phyloP scores from a whole-genome alignment of 139 green algal species.

The Ulvella scutata region DNA sequence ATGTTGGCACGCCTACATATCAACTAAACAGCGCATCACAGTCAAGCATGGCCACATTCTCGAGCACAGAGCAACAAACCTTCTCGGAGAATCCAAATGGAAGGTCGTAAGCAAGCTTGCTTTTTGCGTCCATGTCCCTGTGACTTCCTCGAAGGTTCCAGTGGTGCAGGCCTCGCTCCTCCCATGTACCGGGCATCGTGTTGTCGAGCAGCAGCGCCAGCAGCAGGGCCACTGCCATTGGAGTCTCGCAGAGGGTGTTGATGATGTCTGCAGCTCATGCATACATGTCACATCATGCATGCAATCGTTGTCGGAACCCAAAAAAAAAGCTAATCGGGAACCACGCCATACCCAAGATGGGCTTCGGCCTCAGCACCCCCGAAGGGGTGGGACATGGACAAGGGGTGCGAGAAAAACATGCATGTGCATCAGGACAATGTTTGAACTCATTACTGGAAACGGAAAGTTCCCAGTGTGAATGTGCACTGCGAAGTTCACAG shows the following conservation, averaged over 20 bases:
- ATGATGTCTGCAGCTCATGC: conserved; percentile 27
- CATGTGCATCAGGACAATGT: too few species aligned
- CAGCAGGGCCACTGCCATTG: conserved; percentile 34
- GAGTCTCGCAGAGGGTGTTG: conserved; percentile 40
- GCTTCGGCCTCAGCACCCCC: background rate
- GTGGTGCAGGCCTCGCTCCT: conserved; percentile 20
- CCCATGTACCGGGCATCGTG: conserved; percentile 18
- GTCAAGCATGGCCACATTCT: too few species aligned
- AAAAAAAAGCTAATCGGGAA: background rate
- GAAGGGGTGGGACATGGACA: background rate
- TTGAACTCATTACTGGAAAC: too few species aligned
- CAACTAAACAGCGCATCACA: too few species aligned
- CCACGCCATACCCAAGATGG: background rate
- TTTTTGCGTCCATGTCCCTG: background rate
- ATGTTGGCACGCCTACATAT: too few species aligned
- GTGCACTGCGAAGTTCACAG: too few species aligned
- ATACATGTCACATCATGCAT: background rate
- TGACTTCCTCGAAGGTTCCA: conserved; percentile 5
- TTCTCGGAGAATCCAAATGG: background rate
- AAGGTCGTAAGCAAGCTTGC: background rate
- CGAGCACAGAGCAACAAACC: too few species aligned
- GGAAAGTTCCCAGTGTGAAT: too few species aligned
- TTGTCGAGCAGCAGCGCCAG: conserved; percentile 47
- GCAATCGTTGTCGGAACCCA: background rate
- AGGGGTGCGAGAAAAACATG: background rate